Conservation (phyloP, 345 rosid species). For the Zanthoxylum bungeanum region DNA sequence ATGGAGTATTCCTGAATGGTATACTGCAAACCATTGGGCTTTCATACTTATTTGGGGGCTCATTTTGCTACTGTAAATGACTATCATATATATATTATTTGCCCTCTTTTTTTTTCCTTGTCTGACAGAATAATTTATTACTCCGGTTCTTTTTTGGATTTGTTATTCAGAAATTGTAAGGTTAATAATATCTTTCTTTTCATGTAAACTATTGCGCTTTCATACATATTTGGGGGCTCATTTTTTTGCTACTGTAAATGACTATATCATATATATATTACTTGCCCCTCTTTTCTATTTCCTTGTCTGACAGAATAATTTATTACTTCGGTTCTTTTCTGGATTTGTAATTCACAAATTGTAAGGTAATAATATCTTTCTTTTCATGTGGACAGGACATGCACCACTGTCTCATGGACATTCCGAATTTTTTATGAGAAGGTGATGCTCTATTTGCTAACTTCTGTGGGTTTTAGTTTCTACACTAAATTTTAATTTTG, state of each 20-base stretch:
- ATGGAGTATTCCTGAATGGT: neutral
- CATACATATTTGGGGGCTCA: neutral
- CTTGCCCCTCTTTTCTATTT: neutral
- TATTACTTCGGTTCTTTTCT: neutral
- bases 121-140: neutral
- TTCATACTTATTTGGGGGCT: neutral
- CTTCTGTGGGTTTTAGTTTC: neutral
- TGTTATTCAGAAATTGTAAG: neutral
- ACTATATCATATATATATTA: neutral
- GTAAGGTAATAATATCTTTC: neutral
- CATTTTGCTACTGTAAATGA: neutral
- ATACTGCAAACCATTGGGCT: neutral
- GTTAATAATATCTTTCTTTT: too few relatives aligned
- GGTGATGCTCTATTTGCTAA: slow-evolving; percentile 31
- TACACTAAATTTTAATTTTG: neutral
- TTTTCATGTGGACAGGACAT: slow-evolving; percentile 43
- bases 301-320: neutral
- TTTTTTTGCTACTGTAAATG: neutral
- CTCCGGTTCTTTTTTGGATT: neutral
- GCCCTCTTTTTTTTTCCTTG: neutral
- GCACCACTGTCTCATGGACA: slow-evolving; percentile 78
- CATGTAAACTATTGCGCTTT: neutral
- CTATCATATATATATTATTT: neutral
- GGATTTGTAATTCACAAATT: neutral
- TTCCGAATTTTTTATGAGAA: slow-evolving; percentile 69